Evolutionary conservation across 768 basidiomycete species (phyloP).

Genomic region (Lepiota subincarnata): DNA sequence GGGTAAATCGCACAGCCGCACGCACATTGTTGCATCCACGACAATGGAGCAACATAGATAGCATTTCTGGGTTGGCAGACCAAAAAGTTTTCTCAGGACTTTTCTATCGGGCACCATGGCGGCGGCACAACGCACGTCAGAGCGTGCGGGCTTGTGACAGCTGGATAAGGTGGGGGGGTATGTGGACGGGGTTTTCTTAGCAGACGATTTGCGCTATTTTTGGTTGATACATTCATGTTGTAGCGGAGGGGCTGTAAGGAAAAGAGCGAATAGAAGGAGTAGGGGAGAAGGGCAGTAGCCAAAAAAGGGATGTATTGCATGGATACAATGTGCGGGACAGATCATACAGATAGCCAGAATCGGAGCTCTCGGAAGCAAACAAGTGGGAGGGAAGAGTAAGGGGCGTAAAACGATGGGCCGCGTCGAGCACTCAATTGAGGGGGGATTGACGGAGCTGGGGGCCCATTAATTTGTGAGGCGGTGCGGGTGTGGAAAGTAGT

Average conservation of each 20-base stretch:
- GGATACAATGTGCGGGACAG: neutral
- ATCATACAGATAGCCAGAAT: neutral
- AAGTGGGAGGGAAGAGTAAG: no score
- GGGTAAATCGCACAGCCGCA: constrained; percentile 6
- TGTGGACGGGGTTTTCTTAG: neutral
- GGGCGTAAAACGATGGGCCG: no score
- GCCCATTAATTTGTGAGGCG: neutral
- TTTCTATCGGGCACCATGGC: constrained; percentile 1
- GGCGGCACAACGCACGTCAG: neutral
- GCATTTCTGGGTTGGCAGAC: neutral
- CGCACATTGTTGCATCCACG: neutral
- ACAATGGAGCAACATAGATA: constrained; percentile 2
- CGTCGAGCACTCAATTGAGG: no score
- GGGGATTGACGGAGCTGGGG: neutral
- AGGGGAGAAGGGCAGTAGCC: neutral
- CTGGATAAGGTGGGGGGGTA: neutral
- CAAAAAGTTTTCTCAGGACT: neutral
- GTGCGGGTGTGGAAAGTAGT: neutral
- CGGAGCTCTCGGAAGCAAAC: neutral
- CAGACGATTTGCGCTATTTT: neutral
- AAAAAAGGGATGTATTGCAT: neutral
- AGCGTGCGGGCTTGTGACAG: constrained; percentile 2
- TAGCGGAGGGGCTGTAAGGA: neutral
- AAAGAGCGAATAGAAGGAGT: neutral
- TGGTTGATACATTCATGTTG: neutral